Percentiles rank a stretch among this genome's conserved stretches.
Conservation (phyloP, 176 grass and related monocot genomes). For the Chloris gayana region DNA sequence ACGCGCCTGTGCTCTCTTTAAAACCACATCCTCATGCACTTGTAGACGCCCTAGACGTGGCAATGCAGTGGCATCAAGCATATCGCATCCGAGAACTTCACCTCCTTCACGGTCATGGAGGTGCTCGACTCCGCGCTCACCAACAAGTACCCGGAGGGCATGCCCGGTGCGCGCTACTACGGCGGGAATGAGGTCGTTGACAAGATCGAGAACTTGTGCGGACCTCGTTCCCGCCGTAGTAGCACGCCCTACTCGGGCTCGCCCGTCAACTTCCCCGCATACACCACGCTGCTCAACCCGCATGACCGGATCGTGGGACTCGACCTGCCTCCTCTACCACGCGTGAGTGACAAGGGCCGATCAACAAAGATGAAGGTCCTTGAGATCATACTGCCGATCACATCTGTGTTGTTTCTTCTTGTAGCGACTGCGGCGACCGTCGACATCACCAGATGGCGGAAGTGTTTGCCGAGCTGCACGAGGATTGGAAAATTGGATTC, state of each 20-base stretch:
- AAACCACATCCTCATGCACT: too few relatives aligned
- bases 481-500: slow-evolving; percentile 55
- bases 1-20: too few relatives aligned
- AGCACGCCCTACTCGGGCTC: slow-evolving; percentile 97
- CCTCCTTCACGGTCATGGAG: slow-evolving; percentile 95
- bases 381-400: slow-evolving; percentile 18
- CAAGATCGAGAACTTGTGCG: slow-evolving; percentile 92
- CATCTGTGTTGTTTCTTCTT: slow-evolving; percentile 4
- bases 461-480: slow-evolving; percentile 34
- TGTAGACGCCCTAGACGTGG: too few relatives aligned
- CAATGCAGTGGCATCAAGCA: slow-evolving; percentile 95
- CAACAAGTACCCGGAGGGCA: slow-evolving; percentile 99
- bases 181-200: slow-evolving; percentile 97
- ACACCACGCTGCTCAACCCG: slow-evolving; percentile 91
- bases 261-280: slow-evolving; percentile 98
- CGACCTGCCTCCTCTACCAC: slow-evolving; percentile 61
- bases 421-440: not conserved
- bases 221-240: slow-evolving; percentile 78
- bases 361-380: slow-evolving; percentile 7
- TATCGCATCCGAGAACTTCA: slow-evolving; percentile 99
- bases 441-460: not conserved
- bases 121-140: slow-evolving; percentile 86
- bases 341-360: not conserved
- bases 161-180: slow-evolving; percentile 91
- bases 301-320: slow-evolving; percentile 99